Base-by-base conservation (phyloP, 441 rosid genomes). In the Populus hybrid region DNA sequence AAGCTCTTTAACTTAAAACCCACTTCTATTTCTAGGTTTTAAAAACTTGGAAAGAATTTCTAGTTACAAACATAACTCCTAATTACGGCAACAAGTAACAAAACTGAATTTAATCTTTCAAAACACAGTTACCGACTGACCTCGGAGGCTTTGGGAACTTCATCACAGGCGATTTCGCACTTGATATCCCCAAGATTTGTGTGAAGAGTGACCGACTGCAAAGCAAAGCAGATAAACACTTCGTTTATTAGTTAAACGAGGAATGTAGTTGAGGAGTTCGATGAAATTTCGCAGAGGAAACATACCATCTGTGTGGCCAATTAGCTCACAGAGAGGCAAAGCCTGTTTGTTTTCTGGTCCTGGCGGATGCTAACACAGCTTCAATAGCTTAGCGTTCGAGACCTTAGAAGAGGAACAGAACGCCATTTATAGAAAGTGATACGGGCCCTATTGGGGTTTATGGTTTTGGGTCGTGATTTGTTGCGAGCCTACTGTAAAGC, bases 161-260 rank as follows among this genome's bases (percentile, higher is more conserved):
- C 98, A 83, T 95, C 98, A 74, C 98, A 95, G 81, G 88, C 90
- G 86, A 95, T 87, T 88, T 95, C 99, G 85, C 99, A 95, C 88
- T 95, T 95, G 81, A 95, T 90, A 80, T 95, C 99, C 20, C 98
- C 99, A 26, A 95, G 97, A 84, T 94, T 95, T 34, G 98, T 95
- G 88, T 94, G 98, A 78, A 95, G 82, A 21, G 99, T 95, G 67
- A 94, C 99, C 10, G 98, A 90, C 99, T 95, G 89, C 81, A 75
- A 73, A 42, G 30, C 38, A 50, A 73, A 76, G 10, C n/a, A 14
- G 34, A 75, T 34, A 38, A 73, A 7, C 66, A 8, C 3, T 28
- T 6, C 0, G 36, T 54, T 4, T 61, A 14, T 23, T 12, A 20
- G n/a, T 36, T 36, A 10, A 18, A 20, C 9, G 5, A 35, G 24